Evolutionary conservation across 306 rosid species (phyloP).

Genomic region (Malus sylvestris): DNA sequence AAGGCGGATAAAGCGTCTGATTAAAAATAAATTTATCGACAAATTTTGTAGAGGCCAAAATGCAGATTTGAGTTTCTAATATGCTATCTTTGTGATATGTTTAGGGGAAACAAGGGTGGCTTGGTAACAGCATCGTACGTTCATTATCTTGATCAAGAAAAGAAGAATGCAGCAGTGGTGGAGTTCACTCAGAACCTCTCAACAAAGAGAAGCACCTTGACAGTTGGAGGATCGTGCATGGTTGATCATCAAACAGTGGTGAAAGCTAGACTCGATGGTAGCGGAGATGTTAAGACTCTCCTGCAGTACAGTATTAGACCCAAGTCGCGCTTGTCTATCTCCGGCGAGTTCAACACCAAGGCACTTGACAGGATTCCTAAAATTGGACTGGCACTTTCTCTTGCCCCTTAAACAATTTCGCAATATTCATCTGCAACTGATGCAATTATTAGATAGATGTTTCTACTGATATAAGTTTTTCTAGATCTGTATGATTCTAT

Average conservation of each 20-base stretch:
- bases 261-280: conserved; percentile 13
- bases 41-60: neutral
- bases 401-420: conserved; percentile 9
- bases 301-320: conserved; percentile 4
- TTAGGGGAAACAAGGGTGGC: conserved; percentile 18
- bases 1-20: too few relatives aligned
- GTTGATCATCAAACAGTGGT: conserved; percentile 7
- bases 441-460: neutral
- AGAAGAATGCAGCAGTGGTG: conserved; percentile 8
- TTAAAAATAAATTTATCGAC: neutral
- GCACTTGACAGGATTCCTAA: conserved; percentile 12
- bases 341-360: conserved; percentile 7
- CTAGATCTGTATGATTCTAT: neutral
- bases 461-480: neutral
- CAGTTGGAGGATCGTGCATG: conserved; percentile 7
- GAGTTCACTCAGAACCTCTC: conserved; percentile 11
- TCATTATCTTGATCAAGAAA: neutral
- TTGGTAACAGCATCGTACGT: conserved; percentile 2
- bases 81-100: neutral
- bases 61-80: neutral
- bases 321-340: conserved; percentile 6
- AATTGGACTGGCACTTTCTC: conserved; percentile 13
- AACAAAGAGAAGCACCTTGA: conserved; percentile 8
- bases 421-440: conserved; percentile 31
- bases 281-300: conserved; percentile 2